Evolutionary conservation across 257 asterid genomes (phyloP).

Genomic region (Fraxinus cuspidata): DNA sequence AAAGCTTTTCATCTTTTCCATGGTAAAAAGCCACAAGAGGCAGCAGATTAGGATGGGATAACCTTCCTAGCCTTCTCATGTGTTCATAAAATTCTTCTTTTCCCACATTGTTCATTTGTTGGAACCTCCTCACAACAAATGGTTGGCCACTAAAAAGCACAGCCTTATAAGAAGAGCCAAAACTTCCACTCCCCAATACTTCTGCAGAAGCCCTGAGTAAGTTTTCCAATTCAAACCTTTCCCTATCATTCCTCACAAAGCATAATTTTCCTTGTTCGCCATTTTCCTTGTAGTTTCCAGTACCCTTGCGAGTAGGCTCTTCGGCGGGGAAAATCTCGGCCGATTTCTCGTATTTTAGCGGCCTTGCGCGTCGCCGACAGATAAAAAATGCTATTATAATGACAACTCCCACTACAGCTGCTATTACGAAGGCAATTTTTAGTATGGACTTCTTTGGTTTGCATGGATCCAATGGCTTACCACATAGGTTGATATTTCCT

Average conservation of each 20-base stretch:
- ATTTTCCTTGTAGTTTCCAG: constrained; percentile 20
- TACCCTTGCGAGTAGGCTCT: background rate
- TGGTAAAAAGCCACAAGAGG: constrained; percentile 62
- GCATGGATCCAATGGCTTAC: constrained; percentile 59
- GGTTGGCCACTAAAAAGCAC: constrained; percentile 34
- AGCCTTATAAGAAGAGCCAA: constrained; percentile 66
- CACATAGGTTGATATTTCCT: constrained; percentile 68
- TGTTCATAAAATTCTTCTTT: constrained; percentile 55
- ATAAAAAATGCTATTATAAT: constrained; percentile 29
- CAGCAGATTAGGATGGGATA: constrained; percentile 58
- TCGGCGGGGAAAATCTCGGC: constrained; percentile 20
- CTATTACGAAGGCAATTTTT: constrained; percentile 31
- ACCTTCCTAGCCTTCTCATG: constrained; percentile 54
- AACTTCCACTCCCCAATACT: constrained; percentile 63
- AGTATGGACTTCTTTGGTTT: constrained; percentile 32
- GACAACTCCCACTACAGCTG: constrained; percentile 27
- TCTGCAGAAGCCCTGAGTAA: constrained; percentile 63
- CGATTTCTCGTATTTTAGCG: constrained; percentile 38
- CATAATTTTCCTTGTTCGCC: constrained; percentile 36
- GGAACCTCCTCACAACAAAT: constrained; percentile 58
- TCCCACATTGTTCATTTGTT: constrained; percentile 49
- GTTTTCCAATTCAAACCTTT: constrained; percentile 50
- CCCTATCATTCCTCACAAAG: constrained; percentile 42
- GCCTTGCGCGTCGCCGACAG: constrained; percentile 23
- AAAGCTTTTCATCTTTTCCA: constrained; percentile 60